Conservation (phyloP, 352 stramenopile genomes). For the Pythium pyrilobum region DNA sequence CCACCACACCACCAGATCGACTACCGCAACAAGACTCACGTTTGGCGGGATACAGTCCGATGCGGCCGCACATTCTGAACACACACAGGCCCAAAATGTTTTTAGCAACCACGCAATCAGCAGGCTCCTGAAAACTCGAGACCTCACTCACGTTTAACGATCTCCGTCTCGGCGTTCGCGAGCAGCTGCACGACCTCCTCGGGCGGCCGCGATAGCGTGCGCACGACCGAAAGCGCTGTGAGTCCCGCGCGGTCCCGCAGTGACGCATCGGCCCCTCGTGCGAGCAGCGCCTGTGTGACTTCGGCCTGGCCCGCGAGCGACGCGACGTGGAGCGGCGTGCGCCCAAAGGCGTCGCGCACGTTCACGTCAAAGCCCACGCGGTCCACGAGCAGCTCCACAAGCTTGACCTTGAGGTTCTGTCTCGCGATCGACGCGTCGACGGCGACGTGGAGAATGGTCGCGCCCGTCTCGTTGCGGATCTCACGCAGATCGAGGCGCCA, state of each 20-base stretch:
- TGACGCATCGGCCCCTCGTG: slow-evolving; percentile 39
- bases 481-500: slow-evolving; percentile 56
- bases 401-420: slow-evolving; percentile 61
- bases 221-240: slow-evolving; percentile 58
- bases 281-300: slow-evolving; percentile 50
- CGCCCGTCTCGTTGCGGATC: slow-evolving; percentile 59
- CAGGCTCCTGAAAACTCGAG: too few relatives aligned
- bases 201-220: slow-evolving; percentile 53
- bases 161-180: slow-evolving; percentile 30
- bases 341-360: slow-evolving; percentile 62
- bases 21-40: background rate
- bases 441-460: slow-evolving; percentile 61
- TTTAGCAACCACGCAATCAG: background rate
- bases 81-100: background rate
- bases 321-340: slow-evolving; percentile 66
- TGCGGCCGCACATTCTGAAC: background rate
- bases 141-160: slow-evolving; percentile 8
- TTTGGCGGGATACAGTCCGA: slow-evolving; percentile 3
- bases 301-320: slow-evolving; percentile 60
- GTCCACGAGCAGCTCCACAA: slow-evolving; percentile 62
- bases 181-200: slow-evolving; percentile 65
- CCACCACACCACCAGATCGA: background rate
- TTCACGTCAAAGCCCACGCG: slow-evolving; percentile 69
- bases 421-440: slow-evolving; percentile 63
- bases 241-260: slow-evolving; percentile 52